These are phyloP conservation scores for Coelastrella sp. DNA, from an alignment of 139 green algal species.

Conservation along the genomic window DNA sequence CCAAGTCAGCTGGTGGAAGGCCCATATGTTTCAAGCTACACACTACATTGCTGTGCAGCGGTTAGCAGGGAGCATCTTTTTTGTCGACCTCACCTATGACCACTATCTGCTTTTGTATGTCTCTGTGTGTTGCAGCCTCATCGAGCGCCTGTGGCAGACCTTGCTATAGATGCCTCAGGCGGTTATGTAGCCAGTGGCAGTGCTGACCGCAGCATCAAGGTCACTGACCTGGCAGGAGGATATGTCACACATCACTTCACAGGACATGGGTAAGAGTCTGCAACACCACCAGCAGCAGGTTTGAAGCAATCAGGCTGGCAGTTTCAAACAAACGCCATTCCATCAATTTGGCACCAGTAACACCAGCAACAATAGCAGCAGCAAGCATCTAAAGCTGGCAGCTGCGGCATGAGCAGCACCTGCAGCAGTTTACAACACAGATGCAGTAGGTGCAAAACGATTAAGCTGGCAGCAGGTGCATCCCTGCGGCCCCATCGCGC, in stretches of 20 bases:
- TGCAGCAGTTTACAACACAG: too few relatives aligned
- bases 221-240: constrained; percentile 83
- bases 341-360: too few relatives aligned
- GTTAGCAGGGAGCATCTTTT: too few relatives aligned
- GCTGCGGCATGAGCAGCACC: too few relatives aligned
- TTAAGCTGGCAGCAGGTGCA: too few relatives aligned
- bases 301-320: too few relatives aligned
- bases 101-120: background rate
- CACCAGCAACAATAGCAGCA: too few relatives aligned
- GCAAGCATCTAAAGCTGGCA: too few relatives aligned
- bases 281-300: background rate
- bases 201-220: constrained; percentile 81
- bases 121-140: constrained; percentile 67
- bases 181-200: constrained; percentile 84
- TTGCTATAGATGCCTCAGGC: constrained; percentile 85
- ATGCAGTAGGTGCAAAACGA: too few relatives aligned
- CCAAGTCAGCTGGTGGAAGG: background rate
- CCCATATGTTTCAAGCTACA: background rate
- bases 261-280: constrained; percentile 74
- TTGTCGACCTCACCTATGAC: too few relatives aligned
- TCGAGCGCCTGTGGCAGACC: constrained; percentile 80
- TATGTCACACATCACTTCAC: constrained; percentile 95
- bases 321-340: too few relatives aligned
- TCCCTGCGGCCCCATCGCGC: too few relatives aligned
- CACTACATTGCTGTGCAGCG: background rate